A percentile compares a stretch with the other conserved stretches of the same genome.
phyloP scores from a whole-genome alignment of 225 moss, liverwort and hornwort genomes.

The Physcomitrellopsis africana region DNA sequence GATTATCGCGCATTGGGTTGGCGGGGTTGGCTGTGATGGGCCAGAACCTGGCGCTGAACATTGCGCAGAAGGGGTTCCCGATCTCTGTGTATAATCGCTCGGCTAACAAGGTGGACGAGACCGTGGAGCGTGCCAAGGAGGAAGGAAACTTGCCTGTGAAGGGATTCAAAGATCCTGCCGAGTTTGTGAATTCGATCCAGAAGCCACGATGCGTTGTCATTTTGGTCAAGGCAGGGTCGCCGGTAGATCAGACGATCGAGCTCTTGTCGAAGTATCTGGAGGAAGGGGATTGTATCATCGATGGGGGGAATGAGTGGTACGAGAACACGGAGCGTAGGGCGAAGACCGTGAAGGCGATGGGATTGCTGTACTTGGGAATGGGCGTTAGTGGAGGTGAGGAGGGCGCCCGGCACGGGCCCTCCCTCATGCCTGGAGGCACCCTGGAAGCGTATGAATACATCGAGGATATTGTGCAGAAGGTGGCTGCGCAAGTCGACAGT shows the following conservation, averaged over 20 bases:
- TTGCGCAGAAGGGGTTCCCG: constrained; percentile 79
- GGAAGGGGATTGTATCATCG: constrained; percentile 71
- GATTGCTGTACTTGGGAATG: constrained; percentile 71
- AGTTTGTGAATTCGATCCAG: constrained; percentile 63
- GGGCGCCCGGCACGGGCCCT: constrained; percentile 67
- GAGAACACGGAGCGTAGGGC: constrained; percentile 71
- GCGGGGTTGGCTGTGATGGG: constrained; percentile 76
- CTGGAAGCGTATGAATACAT: constrained; percentile 54
- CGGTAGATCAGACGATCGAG: constrained; percentile 69
- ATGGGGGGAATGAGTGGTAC: constrained; percentile 86
- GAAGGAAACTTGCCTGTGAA: constrained; percentile 60
- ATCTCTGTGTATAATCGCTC: constrained; percentile 74
- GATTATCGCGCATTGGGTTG: constrained; percentile 64
- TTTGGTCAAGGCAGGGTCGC: constrained; percentile 69
- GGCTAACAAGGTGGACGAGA: constrained; percentile 65
- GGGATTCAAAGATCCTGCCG: constrained; percentile 53
- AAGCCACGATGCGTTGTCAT: constrained; percentile 73
- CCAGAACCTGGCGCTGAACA: constrained; percentile 82
- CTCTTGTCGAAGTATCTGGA: constrained; percentile 59
- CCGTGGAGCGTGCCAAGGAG: constrained; percentile 62
- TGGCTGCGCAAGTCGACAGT: constrained; percentile 66
- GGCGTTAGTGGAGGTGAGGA: constrained; percentile 80
- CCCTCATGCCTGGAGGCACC: constrained; percentile 77
- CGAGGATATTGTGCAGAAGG: constrained; percentile 60
- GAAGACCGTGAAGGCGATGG: constrained; percentile 46